phyloP scores from a whole-genome alignment of 495 filamentous ascomycete genomes.

The Penicillium coffeae region DNA sequence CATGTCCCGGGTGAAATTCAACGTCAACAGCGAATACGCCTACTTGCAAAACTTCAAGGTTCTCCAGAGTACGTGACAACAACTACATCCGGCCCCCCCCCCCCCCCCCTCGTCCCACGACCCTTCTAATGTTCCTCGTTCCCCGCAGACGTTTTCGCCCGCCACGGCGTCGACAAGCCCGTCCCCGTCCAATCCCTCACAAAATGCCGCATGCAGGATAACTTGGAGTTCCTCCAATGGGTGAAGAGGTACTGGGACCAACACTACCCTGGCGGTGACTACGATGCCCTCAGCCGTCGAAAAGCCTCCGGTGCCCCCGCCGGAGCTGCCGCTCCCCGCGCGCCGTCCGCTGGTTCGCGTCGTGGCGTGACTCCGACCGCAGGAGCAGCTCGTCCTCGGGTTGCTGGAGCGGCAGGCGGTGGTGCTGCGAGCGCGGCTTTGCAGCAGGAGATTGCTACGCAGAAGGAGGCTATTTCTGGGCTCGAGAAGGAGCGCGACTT shows the following conservation, averaged over 20 bases:
- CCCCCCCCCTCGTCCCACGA: constrained; percentile 1
- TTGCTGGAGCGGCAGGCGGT: constrained; percentile 46
- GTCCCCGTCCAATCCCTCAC: constrained; percentile 83
- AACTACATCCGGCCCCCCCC: constrained; percentile 2
- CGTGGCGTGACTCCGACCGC: constrained; percentile 74
- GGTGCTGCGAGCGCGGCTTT: constrained; percentile 62
- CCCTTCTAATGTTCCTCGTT: constrained; percentile 4
- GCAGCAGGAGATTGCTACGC: constrained; percentile 71
- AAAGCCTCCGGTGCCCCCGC: constrained; percentile 68
- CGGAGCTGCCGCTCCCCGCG: constrained; percentile 33
- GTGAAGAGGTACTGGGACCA: constrained; percentile 96
- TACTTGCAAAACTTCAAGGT: constrained; percentile 98
- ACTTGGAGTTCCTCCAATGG: constrained; percentile 98
- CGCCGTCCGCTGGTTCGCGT: constrained; percentile 30
- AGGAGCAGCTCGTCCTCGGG: constrained; percentile 47
- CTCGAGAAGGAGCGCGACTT: constrained; percentile 94
- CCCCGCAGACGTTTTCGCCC: constrained; percentile 70
- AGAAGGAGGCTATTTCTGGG: constrained; percentile 83
- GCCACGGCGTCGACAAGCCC: constrained; percentile 79
- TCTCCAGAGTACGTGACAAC: constrained; percentile 70
- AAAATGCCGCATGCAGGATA: constrained; percentile 99
- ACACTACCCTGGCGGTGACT: constrained; percentile 93
- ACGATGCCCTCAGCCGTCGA: constrained; percentile 81
- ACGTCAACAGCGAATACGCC: constrained; percentile 93
- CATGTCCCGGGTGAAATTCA: constrained; percentile 97